Evolutionary conservation across 345 rosid genomes (phyloP).

Genomic region (Eucalyptus guilfoylei): DNA sequence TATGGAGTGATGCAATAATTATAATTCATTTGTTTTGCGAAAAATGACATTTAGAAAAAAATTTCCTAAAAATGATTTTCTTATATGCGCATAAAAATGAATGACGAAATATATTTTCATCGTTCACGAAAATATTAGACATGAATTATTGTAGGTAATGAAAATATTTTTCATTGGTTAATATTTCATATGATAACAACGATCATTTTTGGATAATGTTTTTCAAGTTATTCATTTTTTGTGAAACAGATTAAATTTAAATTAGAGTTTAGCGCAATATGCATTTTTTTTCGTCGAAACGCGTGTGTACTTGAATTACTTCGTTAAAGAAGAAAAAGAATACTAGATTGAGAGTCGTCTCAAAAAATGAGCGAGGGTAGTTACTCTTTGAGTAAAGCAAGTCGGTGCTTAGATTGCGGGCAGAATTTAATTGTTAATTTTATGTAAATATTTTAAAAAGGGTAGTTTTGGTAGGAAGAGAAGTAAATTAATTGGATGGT

Average conservation of each 20-base stretch:
- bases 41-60: background rate
- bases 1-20: background rate
- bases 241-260: background rate
- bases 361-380: background rate
- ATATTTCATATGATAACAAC: background rate
- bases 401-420: background rate
- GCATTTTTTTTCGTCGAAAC: rapidly evolving
- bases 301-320: background rate
- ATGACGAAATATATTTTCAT: background rate
- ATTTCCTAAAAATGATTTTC: background rate
- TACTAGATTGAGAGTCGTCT: background rate
- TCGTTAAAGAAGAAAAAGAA: background rate
- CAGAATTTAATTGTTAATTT: background rate
- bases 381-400: background rate
- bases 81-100: background rate
- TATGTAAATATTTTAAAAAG: background rate
- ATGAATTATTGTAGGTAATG: background rate
- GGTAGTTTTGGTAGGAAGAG: background rate
- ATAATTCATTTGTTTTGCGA: rapidly evolving
- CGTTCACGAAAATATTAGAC: rapidly evolving
- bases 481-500: background rate
- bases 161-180: background rate
- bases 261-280: background rate
- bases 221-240: background rate
- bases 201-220: background rate